Conservation (phyloP, 1,284 basidiomycete genomes). For the Cutaneotrichosporon sp. region DNA sequence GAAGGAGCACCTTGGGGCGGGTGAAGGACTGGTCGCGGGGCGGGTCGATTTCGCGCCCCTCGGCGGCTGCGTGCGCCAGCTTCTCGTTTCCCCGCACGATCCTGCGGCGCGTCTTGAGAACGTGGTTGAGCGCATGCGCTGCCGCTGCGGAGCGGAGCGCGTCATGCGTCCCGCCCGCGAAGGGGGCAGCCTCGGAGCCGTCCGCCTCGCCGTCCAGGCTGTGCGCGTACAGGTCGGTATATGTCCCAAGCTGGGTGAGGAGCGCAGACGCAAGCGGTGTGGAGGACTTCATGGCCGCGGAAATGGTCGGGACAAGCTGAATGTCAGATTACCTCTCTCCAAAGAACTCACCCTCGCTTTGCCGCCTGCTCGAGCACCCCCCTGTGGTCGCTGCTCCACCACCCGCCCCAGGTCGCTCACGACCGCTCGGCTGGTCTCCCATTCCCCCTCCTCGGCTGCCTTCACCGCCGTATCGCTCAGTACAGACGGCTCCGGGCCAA, state of each 20-base stretch:
- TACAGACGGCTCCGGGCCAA: constrained; percentile 34
- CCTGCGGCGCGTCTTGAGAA: constrained; percentile 83
- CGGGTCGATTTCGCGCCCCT: constrained; percentile 52
- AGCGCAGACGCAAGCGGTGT: constrained; percentile 57
- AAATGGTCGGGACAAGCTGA: constrained; percentile 57
- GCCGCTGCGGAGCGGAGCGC: constrained; percentile 62
- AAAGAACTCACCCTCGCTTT: constrained; percentile 42
- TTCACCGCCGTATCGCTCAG: constrained; percentile 24
- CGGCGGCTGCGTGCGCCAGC: constrained; percentile 58
- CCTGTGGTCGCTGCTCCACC: constrained; percentile 55
- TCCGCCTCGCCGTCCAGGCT: constrained; percentile 53
- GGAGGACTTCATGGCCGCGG: constrained; percentile 36
- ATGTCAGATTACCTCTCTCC: too few relatives aligned
- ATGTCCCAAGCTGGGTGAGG: constrained; percentile 52
- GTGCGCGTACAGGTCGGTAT: constrained; percentile 70
- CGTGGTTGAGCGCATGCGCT: constrained; percentile 76
- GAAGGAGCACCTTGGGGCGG: constrained; percentile 84
- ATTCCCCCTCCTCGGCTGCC: constrained; percentile 30
- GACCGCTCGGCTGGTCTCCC: constrained; percentile 25
- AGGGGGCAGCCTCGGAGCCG: constrained; percentile 33
- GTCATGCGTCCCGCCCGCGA: constrained; percentile 33
- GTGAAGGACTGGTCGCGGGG: constrained; percentile 97
- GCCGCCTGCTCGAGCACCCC: constrained; percentile 27
- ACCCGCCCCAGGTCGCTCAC: constrained; percentile 54
- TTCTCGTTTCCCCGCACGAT: constrained; percentile 94